phyloP scores from a whole-genome alignment of 2,329 filamentous ascomycete species.

The Calcarisporium arbuscula region DNA sequence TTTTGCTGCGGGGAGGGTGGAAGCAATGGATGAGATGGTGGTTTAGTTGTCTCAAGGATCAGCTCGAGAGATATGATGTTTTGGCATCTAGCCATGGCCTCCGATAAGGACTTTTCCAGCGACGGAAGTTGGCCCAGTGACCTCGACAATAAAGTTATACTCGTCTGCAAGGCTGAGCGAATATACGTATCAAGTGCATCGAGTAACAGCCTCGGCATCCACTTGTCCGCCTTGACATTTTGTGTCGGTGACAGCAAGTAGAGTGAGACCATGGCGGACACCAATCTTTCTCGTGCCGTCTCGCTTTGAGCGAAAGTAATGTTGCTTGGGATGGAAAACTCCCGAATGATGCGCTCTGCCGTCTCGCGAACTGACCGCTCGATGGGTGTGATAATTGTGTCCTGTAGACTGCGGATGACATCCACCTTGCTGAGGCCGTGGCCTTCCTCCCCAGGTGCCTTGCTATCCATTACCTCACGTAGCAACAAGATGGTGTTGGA shows the following conservation, averaged over 20 bases:
- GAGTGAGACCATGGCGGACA: conserved; percentile 68
- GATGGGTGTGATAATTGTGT: conserved; percentile 61
- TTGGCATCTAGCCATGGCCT: conserved; percentile 79
- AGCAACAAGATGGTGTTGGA: conserved; percentile 72
- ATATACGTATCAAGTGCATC: conserved; percentile 76
- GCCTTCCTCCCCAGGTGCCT: conserved; percentile 66
- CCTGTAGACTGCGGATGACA: conserved; percentile 64
- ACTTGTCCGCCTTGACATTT: conserved; percentile 44
- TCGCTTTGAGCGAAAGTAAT: conserved; percentile 61
- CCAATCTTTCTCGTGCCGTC: conserved; percentile 66
- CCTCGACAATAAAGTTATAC: conserved; percentile 66
- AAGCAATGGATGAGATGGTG: conserved; percentile 64
- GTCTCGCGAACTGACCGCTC: conserved; percentile 68
- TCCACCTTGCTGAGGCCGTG: conserved; percentile 69
- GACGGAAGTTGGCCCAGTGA: conserved; percentile 74
- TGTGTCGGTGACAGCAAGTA: conserved; percentile 73
- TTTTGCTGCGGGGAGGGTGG: conserved; percentile 25
- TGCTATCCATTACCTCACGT: conserved; percentile 63
- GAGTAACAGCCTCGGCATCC: conserved; percentile 66
- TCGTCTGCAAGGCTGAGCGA: conserved; percentile 72
- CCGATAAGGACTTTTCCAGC: conserved; percentile 73
- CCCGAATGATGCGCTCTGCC: conserved; percentile 72
- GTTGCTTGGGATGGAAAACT: conserved; percentile 63
- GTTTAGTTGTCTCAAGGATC: conserved; percentile 62
- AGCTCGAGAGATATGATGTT: conserved; percentile 84